These are phyloP conservation scores for Boletus subcaerulescens DNA, from an alignment of 768 basidiomycete genomes.

Conservation along the genomic window DNA sequence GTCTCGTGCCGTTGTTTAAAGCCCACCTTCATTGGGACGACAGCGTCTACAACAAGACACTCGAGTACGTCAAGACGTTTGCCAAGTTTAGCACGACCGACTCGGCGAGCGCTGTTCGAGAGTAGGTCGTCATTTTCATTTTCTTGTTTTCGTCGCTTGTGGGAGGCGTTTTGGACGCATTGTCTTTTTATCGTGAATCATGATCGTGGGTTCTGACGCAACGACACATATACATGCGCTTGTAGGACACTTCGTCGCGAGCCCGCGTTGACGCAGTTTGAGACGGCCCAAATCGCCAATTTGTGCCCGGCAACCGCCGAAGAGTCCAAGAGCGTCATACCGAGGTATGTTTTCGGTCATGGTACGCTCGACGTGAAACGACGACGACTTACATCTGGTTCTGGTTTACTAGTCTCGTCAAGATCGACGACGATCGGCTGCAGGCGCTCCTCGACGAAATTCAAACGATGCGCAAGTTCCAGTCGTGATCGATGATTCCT, in stretches of 20 bases:
- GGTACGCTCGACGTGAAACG: too few relatives aligned
- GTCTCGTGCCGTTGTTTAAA: too few relatives aligned
- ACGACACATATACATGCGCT: not conserved
- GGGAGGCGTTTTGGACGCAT: too few relatives aligned
- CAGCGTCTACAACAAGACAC: conserved; percentile 91
- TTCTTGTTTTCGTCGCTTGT: too few relatives aligned
- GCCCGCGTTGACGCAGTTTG: conserved; percentile 79
- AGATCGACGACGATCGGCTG: conserved; percentile 83
- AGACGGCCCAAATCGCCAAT: conserved; percentile 91
- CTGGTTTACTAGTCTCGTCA: conserved; percentile 59
- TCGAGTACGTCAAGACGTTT: conserved; percentile 90
- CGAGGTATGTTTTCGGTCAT: conserved; percentile 52
- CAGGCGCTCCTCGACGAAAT: conserved; percentile 84
- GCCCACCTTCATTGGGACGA: too few relatives aligned
- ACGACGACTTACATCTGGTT: too few relatives aligned
- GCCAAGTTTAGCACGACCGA: conserved; percentile 87
- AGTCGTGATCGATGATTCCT: conserved; percentile 45
- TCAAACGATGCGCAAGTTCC: conserved; percentile 88
- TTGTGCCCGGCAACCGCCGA: conserved; percentile 84
- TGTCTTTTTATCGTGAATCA: too few relatives aligned
- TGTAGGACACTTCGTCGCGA: conserved; percentile 74
- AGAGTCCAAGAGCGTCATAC: conserved; percentile 88
- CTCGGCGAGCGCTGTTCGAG: conserved; percentile 82
- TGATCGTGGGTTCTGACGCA: not conserved
- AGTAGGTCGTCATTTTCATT: conserved; percentile 47